phyloP scores from a whole-genome alignment of 306 rosid genomes.

The Quercus mongolica region DNA sequence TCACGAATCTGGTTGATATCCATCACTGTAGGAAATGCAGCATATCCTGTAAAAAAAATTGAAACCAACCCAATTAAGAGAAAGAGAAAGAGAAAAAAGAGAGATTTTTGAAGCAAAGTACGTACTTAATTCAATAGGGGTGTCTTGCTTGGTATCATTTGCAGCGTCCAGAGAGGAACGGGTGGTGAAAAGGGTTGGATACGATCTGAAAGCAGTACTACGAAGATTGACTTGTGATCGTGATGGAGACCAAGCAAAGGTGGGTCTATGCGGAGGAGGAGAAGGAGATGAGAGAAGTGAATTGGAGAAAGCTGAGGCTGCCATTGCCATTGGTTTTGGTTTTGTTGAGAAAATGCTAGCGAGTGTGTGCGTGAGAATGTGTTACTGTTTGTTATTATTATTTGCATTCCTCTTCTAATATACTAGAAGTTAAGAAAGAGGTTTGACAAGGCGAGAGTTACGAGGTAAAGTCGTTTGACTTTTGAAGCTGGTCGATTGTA shows the following conservation, averaged over 20 bases:
- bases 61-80: background rate
- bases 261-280: constrained; percentile 15
- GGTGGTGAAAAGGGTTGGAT: constrained; percentile 21
- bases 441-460: too few species aligned
- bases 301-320: constrained; percentile 36
- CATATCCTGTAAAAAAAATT: constrained; percentile 24
- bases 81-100: background rate
- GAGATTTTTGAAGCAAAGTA: background rate
- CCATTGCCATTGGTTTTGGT: too few species aligned
- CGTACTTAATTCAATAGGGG: constrained; percentile 61
- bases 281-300: constrained; percentile 31
- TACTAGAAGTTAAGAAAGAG: too few species aligned
- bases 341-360: background rate
- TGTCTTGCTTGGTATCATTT: constrained; percentile 30
- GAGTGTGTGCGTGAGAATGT: too few species aligned
- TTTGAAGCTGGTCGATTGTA: too few species aligned
- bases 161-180: constrained; percentile 38
- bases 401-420: too few species aligned
- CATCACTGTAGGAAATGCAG: constrained; percentile 52
- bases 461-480: too few species aligned
- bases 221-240: constrained; percentile 17
- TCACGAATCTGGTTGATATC: constrained; percentile 50
- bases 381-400: too few species aligned
- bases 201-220: constrained; percentile 34
- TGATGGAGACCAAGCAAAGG: background rate